Percentiles rank a stretch among this genome's conserved stretches.
Conservation (phyloP, 164 flowering plant genomes). For the Dillenia turbinata region DNA sequence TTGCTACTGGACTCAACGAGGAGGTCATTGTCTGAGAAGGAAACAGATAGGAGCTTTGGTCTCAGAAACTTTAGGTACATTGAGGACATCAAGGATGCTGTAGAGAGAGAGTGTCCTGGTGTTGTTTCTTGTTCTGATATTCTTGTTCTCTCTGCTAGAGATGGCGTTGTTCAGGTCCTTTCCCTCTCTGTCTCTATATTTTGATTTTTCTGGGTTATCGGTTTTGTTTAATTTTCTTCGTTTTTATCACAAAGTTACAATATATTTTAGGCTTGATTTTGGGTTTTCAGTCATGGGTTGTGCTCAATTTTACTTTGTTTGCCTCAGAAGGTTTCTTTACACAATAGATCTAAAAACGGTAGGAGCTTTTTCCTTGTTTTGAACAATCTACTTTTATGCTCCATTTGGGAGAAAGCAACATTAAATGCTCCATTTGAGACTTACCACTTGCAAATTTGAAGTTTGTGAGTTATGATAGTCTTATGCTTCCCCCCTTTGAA, state of each 20-base stretch:
- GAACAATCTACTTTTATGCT: too few relatives aligned
- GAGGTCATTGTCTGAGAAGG: slow-evolving; percentile 93
- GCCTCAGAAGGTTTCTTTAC: too few relatives aligned
- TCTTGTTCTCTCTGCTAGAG: slow-evolving; percentile 92
- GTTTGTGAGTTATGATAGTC: too few relatives aligned
- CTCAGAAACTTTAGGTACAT: slow-evolving; percentile 90
- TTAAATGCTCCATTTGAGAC: too few relatives aligned
- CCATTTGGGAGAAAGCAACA: too few relatives aligned
- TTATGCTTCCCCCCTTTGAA: too few relatives aligned
- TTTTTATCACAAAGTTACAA: neutral
- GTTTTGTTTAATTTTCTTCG: neutral
- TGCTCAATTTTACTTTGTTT: too few relatives aligned
- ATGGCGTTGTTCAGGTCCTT: slow-evolving; percentile 79
- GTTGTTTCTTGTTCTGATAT: slow-evolving; percentile 96
- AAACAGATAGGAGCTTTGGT: slow-evolving; percentile 97
- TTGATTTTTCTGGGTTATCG: neutral
- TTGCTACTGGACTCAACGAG: slow-evolving; percentile 93
- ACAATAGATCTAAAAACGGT: too few relatives aligned
- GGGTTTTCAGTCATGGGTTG: too few relatives aligned
- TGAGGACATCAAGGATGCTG: slow-evolving; percentile 86
- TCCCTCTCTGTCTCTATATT: neutral
- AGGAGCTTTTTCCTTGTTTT: too few relatives aligned
- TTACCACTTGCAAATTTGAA: too few relatives aligned
- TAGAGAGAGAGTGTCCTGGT: slow-evolving; percentile 97
- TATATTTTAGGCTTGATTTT: too few relatives aligned